These are phyloP conservation scores for Phytophthora foliorum DNA, from an alignment of 352 stramenopile genomes.

Conservation along the genomic window DNA sequence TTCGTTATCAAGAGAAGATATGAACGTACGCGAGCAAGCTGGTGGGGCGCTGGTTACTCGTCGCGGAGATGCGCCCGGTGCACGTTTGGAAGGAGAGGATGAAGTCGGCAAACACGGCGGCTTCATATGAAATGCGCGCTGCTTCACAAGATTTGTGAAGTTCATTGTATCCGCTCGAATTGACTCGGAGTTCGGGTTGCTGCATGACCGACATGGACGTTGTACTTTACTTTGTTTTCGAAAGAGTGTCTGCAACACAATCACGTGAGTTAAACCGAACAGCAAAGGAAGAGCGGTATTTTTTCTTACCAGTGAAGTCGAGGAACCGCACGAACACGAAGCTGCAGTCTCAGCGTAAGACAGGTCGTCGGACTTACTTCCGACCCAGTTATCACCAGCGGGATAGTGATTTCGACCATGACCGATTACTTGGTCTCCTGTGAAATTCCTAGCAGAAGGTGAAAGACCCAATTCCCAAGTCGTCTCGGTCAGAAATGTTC, in stretches of 20 bases:
- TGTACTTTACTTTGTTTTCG: conserved; percentile 33
- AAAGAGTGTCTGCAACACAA: conserved; percentile 28
- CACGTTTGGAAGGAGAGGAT: conserved; percentile 32
- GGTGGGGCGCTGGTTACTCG: conserved; percentile 34
- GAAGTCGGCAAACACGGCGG: conserved; percentile 33
- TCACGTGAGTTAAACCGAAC: not conserved
- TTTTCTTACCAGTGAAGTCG: conserved; percentile 31
- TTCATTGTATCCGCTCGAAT: conserved; percentile 17
- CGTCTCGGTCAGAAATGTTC: conserved; percentile 30
- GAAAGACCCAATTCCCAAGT: conserved; percentile 15
- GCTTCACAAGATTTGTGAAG: conserved; percentile 62
- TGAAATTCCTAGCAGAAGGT: not conserved
- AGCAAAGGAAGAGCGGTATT: not conserved
- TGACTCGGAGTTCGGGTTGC: not conserved
- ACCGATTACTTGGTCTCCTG: not conserved
- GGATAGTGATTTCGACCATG: not conserved
- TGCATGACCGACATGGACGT: conserved; percentile 31
- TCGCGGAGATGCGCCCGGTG: conserved; percentile 27
- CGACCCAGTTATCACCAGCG: not conserved
- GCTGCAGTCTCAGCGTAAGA: conserved; percentile 5
- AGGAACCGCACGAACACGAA: conserved; percentile 32
- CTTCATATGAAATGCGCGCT: conserved; percentile 72
- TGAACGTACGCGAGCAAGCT: conserved; percentile 37
- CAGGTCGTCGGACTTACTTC: conserved; percentile 19
- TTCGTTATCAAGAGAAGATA: not conserved